phyloP scores from a whole-genome alignment of 2,329 filamentous ascomycete genomes.

The Leptodontidium sp. region DNA sequence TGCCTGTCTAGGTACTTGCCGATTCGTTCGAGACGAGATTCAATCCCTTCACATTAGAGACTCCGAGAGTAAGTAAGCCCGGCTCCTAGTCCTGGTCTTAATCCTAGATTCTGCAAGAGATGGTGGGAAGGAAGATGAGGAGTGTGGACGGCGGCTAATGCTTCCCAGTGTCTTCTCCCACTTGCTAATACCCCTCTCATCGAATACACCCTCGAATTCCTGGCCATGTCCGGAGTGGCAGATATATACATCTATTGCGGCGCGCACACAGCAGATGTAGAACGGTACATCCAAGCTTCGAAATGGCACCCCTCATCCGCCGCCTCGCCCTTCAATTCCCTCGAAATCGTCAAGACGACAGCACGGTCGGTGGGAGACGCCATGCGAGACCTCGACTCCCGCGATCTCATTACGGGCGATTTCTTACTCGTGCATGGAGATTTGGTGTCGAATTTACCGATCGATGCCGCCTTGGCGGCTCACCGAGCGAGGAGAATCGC shows the following conservation, averaged over 20 bases:
- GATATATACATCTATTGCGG: constrained; percentile 94
- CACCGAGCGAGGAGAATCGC: constrained; percentile 83
- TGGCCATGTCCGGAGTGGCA: constrained; percentile 93
- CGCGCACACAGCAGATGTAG: constrained; percentile 85
- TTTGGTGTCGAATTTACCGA: constrained; percentile 85
- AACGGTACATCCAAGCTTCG: constrained; percentile 84
- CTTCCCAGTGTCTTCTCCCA: constrained; percentile 83
- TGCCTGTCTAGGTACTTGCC: constrained; percentile 73
- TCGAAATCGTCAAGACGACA: constrained; percentile 86
- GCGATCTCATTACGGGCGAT: constrained; percentile 85
- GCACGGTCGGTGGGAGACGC: constrained; percentile 91
- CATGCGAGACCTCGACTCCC: constrained; percentile 89
- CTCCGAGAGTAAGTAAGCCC: constrained; percentile 75
- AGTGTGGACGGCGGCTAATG: not conserved
- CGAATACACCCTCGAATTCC: constrained; percentile 96
- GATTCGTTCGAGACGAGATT: constrained; percentile 96
- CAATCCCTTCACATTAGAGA: constrained; percentile 86
- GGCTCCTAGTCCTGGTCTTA: not conserved
- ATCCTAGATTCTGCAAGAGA: not conserved
- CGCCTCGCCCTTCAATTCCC: constrained; percentile 73
- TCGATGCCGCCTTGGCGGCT: constrained; percentile 79
- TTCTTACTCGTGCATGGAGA: constrained; percentile 95
- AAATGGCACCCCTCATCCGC: constrained; percentile 75
- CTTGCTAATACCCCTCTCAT: constrained; percentile 94
- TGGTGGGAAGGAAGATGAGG: not conserved